A percentile compares a stretch with the other conserved stretches of the same genome.
Conservation (phyloP, 116 monocot species). For the Posidonia oceanica region DNA sequence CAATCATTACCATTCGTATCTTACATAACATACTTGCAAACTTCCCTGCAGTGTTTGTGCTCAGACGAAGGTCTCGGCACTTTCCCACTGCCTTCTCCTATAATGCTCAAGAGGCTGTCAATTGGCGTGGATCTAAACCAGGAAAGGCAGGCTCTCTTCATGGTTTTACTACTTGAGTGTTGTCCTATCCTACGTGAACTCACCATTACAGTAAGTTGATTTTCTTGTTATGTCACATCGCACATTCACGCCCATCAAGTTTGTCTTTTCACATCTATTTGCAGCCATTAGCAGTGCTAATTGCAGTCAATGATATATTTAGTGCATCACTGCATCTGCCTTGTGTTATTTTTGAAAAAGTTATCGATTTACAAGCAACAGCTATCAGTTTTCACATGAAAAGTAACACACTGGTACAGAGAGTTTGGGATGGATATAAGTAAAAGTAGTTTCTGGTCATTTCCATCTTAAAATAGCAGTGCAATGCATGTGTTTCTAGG, state of each 20-base stretch:
- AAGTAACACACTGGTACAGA: too few relatives aligned
- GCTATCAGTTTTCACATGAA: too few relatives aligned
- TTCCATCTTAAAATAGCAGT: too few relatives aligned
- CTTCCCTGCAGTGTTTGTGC: neutral
- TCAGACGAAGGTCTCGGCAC: neutral
- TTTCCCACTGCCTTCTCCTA: neutral
- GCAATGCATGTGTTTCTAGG: too few relatives aligned
- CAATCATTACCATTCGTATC: neutral
- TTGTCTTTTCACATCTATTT: neutral
- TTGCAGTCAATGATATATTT: neutral
- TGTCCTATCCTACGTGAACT: neutral
- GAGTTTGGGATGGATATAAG: too few relatives aligned
- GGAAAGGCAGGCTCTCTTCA: neutral
- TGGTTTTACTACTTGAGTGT: neutral
- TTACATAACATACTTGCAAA: neutral
- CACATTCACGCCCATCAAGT: neutral
- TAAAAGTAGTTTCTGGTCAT: too few relatives aligned
- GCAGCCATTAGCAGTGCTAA: neutral
- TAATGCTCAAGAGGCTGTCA: conserved; percentile 1
- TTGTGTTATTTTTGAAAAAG: too few relatives aligned
- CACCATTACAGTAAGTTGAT: neutral
- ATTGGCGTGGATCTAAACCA: conserved; percentile 2
- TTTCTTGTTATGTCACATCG: neutral
- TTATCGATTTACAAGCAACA: too few relatives aligned
- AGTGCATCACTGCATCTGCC: too few relatives aligned